Conservation (phyloP, 129 eudicot species). For the Artemisia annua region DNA sequence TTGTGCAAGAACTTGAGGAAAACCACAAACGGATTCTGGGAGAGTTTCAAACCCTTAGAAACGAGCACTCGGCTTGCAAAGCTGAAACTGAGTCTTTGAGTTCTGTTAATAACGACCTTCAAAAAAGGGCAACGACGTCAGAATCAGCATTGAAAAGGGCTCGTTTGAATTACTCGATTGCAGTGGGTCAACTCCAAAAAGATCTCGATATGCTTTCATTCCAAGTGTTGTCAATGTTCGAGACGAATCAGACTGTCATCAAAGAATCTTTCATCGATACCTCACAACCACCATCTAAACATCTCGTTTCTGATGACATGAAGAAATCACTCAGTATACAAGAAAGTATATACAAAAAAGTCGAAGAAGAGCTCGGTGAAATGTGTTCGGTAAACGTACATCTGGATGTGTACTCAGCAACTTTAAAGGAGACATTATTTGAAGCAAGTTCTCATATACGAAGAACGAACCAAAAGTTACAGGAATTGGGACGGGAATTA, state of each 20-base stretch:
- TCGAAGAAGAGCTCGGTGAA: conserved; percentile 71
- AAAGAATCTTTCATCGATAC: conserved; percentile 66
- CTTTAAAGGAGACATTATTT: conserved; percentile 50
- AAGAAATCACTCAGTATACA: conserved; percentile 67
- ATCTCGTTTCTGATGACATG: conserved; percentile 61
- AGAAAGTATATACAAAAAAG: conserved; percentile 72
- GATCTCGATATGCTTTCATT: conserved; percentile 90
- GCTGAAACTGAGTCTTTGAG: conserved; percentile 68
- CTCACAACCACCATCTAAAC: conserved; percentile 40
- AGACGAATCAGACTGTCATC: conserved; percentile 78
- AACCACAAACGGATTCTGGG: conserved; percentile 79
- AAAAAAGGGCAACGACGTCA: conserved; percentile 65
- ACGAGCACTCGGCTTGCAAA: conserved; percentile 63
- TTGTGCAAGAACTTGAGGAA: conserved; percentile 92
- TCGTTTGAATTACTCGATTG: conserved; percentile 91
- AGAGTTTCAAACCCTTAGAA: conserved; percentile 74
- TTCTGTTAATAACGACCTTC: conserved; percentile 69
- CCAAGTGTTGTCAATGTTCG: conserved; percentile 87
- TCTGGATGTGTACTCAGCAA: conserved; percentile 66
- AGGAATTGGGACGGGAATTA: conserved; percentile 45
- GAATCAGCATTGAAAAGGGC: conserved; percentile 90
- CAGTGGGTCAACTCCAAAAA: conserved; percentile 86
- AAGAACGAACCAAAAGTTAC: conserved; percentile 33
- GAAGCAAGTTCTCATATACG: conserved; percentile 48
- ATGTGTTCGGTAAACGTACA: conserved; percentile 52